Evolutionary conservation across 2,329 filamentous ascomycete species (phyloP).

Genomic region (Mariannaea elegans): DNA sequence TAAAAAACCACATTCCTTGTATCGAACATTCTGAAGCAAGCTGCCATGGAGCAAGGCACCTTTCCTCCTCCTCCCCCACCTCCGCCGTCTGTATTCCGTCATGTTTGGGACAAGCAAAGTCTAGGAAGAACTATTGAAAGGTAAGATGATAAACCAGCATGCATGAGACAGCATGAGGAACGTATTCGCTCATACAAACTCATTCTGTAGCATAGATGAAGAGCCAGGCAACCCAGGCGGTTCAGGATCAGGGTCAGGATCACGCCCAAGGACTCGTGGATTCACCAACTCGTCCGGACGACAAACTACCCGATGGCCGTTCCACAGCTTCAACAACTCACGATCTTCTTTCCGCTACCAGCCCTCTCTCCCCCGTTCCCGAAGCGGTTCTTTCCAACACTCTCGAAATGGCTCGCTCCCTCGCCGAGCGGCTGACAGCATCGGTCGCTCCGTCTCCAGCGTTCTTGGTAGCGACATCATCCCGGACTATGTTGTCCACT

Average conservation of each 20-base stretch:
- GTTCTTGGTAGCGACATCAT: constrained; percentile 56
- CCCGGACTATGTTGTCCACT: constrained; percentile 65
- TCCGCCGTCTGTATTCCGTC: constrained; percentile 30
- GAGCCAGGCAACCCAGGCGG: constrained; percentile 30
- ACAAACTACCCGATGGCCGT: constrained; percentile 39
- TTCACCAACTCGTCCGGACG: constrained; percentile 38
- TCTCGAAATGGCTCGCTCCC: constrained; percentile 33
- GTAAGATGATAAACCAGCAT: constrained; percentile 14
- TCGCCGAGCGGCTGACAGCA: constrained; percentile 39
- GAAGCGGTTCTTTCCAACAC: constrained; percentile 32
- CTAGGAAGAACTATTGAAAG: constrained; percentile 39
- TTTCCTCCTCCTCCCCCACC: constrained; percentile 27
- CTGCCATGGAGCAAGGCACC: constrained; percentile 33
- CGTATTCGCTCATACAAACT: not conserved
- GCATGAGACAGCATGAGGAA: not conserved
- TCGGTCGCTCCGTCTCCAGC: constrained; percentile 42
- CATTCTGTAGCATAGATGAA: constrained; percentile 33
- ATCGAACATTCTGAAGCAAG: not conserved
- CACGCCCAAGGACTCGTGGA: constrained; percentile 34
- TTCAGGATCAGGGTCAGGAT: constrained; percentile 25
- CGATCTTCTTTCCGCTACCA: constrained; percentile 37
- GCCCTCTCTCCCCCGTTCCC: constrained; percentile 29
- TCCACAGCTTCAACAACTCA: constrained; percentile 41
- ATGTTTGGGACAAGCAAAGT: constrained; percentile 36
- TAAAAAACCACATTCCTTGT: constrained; percentile 11